Evolutionary conservation across 495 filamentous ascomycete genomes (phyloP), one percentile per base, ranked within the genome.

Genomic region (Hyaloscypha finlandica): DNA sequence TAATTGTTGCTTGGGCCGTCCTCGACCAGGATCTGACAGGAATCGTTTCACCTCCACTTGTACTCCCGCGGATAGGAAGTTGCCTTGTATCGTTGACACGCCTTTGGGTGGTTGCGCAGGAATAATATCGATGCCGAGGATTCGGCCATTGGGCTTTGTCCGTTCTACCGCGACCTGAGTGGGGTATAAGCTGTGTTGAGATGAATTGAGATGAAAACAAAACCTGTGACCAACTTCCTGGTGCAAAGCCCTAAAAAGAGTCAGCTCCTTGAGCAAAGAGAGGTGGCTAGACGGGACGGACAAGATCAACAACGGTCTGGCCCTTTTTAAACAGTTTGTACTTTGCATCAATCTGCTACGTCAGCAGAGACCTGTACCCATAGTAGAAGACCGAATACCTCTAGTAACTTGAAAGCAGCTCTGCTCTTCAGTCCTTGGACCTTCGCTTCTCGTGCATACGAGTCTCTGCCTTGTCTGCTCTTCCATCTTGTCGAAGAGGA

Each of bases 151-250:
- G 0, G 95, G 94, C 62, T 83, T 78, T 3, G 91, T 96, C 6
- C 85, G 85, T 64, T 89, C 88, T 3, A 91, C 79, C 8, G 95
- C 96, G n/a, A 97, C 93, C 90, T 92, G 63, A 14, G 68, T 12
- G 61, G 51, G 35, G 37, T 59, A 35, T 54, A 35, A 63, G 58
- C 8, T 37, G 35, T 62, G 30, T 32, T 55, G 48, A 31, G 29
- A 33, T 31, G 22, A 31, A 33, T 12, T 6, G 8, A 37, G 39
- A 31, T 25, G 53, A 48, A 45, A 45, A 20, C 16, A 74, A 57
- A 76, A 92, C 90, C 80, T 99, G 93, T 45, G 92, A 96, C 95
- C 95, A 99, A 25, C 87, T 89, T 0, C 96, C 95, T 19, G 95
- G 95, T 6, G 95, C 95, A 79, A 91, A 99, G 31, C 95, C 95